Conservation (phyloP, 2,329 filamentous ascomycete genomes). For the Colletotrichum echinochloae region DNA sequence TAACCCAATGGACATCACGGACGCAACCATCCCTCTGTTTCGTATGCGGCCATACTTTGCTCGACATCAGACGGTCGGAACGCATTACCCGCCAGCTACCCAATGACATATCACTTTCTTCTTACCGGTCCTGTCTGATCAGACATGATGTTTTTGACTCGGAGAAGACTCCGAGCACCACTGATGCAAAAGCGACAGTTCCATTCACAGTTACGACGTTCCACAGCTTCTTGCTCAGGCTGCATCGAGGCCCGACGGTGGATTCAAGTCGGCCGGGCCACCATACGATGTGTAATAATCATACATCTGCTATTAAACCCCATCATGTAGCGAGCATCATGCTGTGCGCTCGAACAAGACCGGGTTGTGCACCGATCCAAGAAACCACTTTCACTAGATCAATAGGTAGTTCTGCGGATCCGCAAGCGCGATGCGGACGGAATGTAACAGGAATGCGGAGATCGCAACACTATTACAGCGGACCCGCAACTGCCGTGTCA, state of each 20-base stretch:
- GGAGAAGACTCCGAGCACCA: background rate
- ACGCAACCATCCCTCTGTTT: conserved; percentile 9
- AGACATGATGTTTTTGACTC: background rate
- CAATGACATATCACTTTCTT: background rate
- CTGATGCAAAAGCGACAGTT: background rate
- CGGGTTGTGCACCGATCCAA: background rate
- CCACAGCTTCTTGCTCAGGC: no score
- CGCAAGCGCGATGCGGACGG: background rate
- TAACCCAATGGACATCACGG: background rate
- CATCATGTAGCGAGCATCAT: background rate
- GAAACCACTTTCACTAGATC: background rate
- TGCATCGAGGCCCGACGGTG: no score
- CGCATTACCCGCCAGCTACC: background rate
- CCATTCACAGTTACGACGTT: conserved; percentile 14
- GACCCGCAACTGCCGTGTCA: conserved; percentile 8
- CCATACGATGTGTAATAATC: no score
- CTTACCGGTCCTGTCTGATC: no score
- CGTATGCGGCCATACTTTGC: conserved; percentile 15
- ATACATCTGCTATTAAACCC: background rate
- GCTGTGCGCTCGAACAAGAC: background rate
- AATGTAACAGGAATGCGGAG: background rate
- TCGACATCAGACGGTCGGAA: conserved; percentile 19
- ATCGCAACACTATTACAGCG: background rate
- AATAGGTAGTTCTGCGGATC: background rate
- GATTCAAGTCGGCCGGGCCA: background rate